These are phyloP conservation scores for Hirsutella thompsonii DNA, from an alignment of 2,329 filamentous ascomycete genomes.

Conservation along the genomic window DNA sequence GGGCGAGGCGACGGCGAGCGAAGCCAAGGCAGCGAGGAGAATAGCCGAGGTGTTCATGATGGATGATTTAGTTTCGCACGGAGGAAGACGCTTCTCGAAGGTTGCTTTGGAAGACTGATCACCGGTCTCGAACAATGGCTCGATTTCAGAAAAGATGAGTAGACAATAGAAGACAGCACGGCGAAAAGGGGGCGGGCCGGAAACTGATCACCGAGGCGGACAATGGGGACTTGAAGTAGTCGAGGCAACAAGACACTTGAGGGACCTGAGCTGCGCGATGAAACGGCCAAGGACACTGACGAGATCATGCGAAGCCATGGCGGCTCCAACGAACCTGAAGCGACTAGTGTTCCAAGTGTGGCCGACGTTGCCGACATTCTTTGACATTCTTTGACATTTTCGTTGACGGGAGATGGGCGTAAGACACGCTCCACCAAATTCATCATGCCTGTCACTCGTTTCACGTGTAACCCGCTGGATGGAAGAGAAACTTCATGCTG, in stretches of 20 bases:
- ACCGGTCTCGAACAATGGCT: no score
- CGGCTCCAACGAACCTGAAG: background rate
- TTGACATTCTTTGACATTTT: no score
- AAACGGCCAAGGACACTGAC: background rate
- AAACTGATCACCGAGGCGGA: background rate
- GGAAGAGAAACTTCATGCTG: no score
- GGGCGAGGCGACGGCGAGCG: slow-evolving; percentile 9
- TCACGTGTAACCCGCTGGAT: no score
- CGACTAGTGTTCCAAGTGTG: background rate
- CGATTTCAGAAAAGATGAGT: background rate
- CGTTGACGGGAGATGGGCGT: no score
- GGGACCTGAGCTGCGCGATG: background rate
- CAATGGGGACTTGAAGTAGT: background rate
- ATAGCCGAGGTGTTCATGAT: slow-evolving; percentile 12
- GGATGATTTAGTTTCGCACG: background rate
- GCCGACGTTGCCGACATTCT: background rate
- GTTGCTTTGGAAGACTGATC: no score
- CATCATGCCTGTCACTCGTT: no score
- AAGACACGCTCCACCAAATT: no score
- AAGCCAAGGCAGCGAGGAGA: slow-evolving; percentile 9
- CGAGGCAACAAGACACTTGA: no score
- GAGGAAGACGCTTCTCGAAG: no score
- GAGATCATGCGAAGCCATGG: background rate
- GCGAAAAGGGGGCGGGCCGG: background rate
- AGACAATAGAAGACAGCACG: background rate